These are phyloP conservation scores for Xylariaceae sp. DNA, from an alignment of 2,329 filamentous ascomycete genomes.

Conservation along the genomic window DNA sequence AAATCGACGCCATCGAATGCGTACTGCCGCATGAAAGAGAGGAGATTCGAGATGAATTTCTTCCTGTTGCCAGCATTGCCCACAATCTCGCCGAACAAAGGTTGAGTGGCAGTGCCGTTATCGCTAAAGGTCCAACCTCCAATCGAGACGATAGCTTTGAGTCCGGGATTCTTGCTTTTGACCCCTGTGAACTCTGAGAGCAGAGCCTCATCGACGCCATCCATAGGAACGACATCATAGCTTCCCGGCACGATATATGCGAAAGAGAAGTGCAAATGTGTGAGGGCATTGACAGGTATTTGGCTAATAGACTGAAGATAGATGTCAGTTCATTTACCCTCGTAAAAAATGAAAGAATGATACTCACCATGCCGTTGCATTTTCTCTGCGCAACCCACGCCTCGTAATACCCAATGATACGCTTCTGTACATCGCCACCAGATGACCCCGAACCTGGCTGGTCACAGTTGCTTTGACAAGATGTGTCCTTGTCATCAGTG, in stretches of 20 bases:
- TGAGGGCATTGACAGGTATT: constrained; percentile 39
- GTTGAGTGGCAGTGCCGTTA: constrained; percentile 30
- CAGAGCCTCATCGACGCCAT: constrained; percentile 9
- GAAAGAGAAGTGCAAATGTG: constrained; percentile 35
- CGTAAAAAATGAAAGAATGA: background rate
- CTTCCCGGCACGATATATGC: constrained; percentile 31
- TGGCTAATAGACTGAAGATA: constrained; percentile 24
- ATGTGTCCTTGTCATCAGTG: constrained; percentile 6
- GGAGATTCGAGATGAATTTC: constrained; percentile 21
- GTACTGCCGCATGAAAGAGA: constrained; percentile 23
- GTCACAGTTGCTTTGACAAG: constrained; percentile 28
- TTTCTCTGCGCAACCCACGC: constrained; percentile 20
- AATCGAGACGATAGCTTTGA: constrained; percentile 36
- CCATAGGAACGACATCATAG: constrained; percentile 32
- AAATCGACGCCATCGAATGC: constrained; percentile 28
- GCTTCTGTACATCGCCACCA: constrained; percentile 15
- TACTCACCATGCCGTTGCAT: constrained; percentile 1
- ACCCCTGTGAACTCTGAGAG: constrained; percentile 30
- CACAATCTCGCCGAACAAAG: constrained; percentile 27
- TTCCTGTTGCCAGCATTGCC: constrained; percentile 8
- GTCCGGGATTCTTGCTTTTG: constrained; percentile 25
- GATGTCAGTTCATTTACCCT: background rate
- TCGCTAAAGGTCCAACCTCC: constrained; percentile 41
- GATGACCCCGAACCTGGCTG: constrained; percentile 11
- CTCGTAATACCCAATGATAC: constrained; percentile 35